Base-by-base conservation (phyloP, 352 stramenopile species). In the Globisporangium parvum region DNA sequence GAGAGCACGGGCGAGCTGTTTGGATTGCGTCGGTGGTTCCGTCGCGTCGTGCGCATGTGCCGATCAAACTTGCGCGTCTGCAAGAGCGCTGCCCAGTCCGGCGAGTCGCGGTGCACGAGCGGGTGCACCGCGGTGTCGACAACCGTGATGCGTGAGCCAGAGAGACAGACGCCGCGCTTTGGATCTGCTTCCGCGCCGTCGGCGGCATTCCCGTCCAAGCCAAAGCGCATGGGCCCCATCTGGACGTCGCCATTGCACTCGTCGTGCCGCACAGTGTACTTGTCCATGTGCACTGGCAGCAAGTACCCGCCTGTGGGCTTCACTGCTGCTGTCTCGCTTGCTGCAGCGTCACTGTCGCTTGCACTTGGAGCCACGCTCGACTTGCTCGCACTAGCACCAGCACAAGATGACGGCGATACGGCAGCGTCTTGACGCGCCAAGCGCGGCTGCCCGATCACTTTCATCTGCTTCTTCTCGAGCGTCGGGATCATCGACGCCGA, bases 381-480 rank as follows among this genome's bases (percentile, higher is more conserved):
- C 31, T 28, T 20, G 11, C 15, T 39, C 35, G 31, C 4, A 17
- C 17, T 5, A 21, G 4, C 3, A 14, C 12, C 4, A 11, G 11
- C 23, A 0, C 15, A 9, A 11, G 49, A 17, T 14, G 40, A 21
- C 33, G 52, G 6, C 17, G 51, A 9, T 12, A 44, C 26, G 9
- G 12, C 20, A 4, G 63, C 48, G 51, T 90, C 77, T 40, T 76
- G 66, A 41, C 69, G 77, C 31, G 77, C 82, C 2, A 83, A 52
- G 24, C 75, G 79, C 9, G 80, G 69, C 3, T 63, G 47, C 0
- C 76, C 80, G n/a, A 91, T 70, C 1, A 63, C 53, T 0, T 73
- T 69, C 51, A 87, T 73, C 39, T 85, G 70, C 53, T 88, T 88
- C 64, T 86, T 88, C 35, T 91, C 77, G 12, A 91, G 68, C 39